Evolutionary conservation across 2,329 filamentous ascomycete species (phyloP), one percentile per base, ranked within the genome.

Genomic region (Hortaea werneckii): DNA sequence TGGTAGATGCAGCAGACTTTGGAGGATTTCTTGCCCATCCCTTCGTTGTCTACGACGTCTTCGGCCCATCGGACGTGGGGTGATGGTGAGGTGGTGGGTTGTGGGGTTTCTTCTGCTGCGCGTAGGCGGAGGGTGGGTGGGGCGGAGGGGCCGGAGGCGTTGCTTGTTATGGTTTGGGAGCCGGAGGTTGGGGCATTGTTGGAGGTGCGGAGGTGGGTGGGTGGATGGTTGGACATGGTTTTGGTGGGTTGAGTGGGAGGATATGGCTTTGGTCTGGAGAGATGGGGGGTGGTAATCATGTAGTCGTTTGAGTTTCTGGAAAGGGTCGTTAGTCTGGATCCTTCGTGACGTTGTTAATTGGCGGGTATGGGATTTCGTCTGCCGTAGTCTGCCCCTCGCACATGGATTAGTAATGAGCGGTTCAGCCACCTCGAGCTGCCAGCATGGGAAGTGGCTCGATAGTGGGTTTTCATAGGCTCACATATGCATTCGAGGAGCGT

Each of bases 1-100:
- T 95, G 90, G 69, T 95, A 98, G 66, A 98, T 98, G 66, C 92
- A 98, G 76, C 92, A 98, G n/a, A 96, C 92, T 79, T 98, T 98
- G 12, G 87, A 94, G 53, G 80, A 90, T 70, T 96, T 98, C 67
- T 86, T 85, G 6, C 88, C 88, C 65, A 96, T 76, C 4, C 87
- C 87, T 67, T 98, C 92, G 61, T 98, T 98, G 67, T 98, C 89
- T 2, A 98, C 75, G 5, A 95, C 89, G 59, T 87, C 84, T 60
- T 92, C 86, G 5, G 87, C 87, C 92, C 92, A 98, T 65, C 85
- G 82, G 46, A 98, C 92, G 41, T 79, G 80, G 43, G 82, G 75
- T 12, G 71, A 65, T 20, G 20, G 20, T 20, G 20, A 20, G 20
- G 20, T 20, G 20, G 20, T 20, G 20, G 20, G 20, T 20, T 20